Base-by-base conservation (phyloP, 495 filamentous ascomycete species). In the Penicillium ochrochloron region DNA sequence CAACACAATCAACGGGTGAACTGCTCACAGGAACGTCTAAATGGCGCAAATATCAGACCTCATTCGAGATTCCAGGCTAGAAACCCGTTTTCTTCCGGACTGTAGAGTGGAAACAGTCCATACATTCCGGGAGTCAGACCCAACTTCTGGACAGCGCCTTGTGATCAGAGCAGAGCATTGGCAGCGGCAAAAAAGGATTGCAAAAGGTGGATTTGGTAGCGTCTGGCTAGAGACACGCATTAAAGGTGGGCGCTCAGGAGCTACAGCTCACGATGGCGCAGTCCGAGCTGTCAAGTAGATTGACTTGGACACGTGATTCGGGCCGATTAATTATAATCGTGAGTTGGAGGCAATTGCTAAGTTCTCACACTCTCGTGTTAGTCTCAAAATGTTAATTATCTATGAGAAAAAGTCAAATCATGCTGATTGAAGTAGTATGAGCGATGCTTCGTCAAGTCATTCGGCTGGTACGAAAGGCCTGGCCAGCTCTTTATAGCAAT, bases 341-440 rank as follows among this genome's bases (percentile, higher is more conserved):
- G 77, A 81, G 57, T 59, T 79, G 11, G 77, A 79, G 62, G 76
- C 76, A 8, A 74, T 78, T 35, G 67, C 71, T 23, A 80, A 74
- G 61, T 81, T 81, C 62, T 81, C 78, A 3, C 73, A 73, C 27
- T 29, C 48, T 51, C 48, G 48, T 19, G 48, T 51, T 51, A 11
- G 48, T 51, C 19, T 51, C 39, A 4, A 51, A 5, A 51, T 15
- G n/a, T 5, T 15, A 5, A 12, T 27, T 23, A 2, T 11, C 12
- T 11, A 51, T n/a, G 21, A 51, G 25, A 27, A 27, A 17, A 6
- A 9, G n/a, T 8, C 11, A 29, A 11, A 5, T 10, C 8, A 27
- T 51, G 25, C 48, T 51, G 10, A 51, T 51, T 27, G 21, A 29
- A 51, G 39, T 23, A 62, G 60, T 62, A 55, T 44, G 50, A 62